Evolutionary conservation across 345 rosid species (phyloP), one percentile per base, ranked within the genome.

Genomic region (Populus ilicifolia): DNA sequence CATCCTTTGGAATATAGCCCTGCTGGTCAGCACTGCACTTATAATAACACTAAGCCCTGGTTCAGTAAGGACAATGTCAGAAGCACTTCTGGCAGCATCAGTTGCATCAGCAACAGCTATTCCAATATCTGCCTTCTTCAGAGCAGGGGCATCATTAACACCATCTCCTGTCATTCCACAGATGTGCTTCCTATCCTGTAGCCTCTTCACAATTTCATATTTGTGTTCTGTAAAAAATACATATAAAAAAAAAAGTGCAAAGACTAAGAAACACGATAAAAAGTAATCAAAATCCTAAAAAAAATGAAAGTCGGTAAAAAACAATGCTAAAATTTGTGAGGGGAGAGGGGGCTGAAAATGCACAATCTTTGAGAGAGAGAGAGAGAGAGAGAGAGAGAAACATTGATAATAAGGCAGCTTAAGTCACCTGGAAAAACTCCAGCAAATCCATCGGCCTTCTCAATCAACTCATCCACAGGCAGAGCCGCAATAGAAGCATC

Each of bases 141-240:
- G 82, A 73, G 98, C 98, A 46, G 98, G 92, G 71, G 98, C 95
- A 82, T 94, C 98, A 48, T 90, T 94, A 67, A 94, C 98, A 83
- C 97, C 97, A 83, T 94, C 97, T 75, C 98, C 97, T 33, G 97
- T 94, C 95, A 94, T 94, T 74, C 98, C 98, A 77, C 97, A 93
- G 8, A 93, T 89, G 84, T 94, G 98, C 62, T 91, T 94, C 87
- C 86, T 91, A 80, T 88, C 93, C 81, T 94, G 98, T 77, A 94
- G 84, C 87, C 85, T 88, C 84, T 74, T 90, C 61, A 94, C 97
- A 74, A 94, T 93, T 85, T 94, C 98, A 59, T 94, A 94, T 79
- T 90, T 93, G 88, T 91, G 97, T 71, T 93, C 98, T 94, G 78
- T 21, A 36, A 20, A 2, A 85, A 36, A 52, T 70, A 52, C 59